Base-by-base conservation (phyloP, 352 stramenopile species). In the Aphanomyces euteiches region DNA sequence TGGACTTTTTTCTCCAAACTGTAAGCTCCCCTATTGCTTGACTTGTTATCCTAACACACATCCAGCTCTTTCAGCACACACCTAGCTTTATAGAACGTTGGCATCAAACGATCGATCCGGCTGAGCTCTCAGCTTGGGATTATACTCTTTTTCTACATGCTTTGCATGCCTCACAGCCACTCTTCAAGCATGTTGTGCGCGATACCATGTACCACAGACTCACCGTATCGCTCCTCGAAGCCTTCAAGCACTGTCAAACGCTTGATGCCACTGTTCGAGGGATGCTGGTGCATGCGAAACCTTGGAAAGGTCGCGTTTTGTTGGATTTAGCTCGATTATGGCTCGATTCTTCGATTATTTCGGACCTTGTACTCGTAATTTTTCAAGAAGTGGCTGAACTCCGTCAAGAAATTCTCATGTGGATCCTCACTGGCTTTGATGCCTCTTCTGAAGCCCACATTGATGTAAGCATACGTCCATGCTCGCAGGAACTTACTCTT, bases 291-390 rank as follows among this genome's bases (percentile, higher is more conserved):
- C 79, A 92, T 61, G 73, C 79, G n/a, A 80, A 79, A 0, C 76
- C 89, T 67, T 94, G 84, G 84, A 94, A 94, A 73, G 84, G 83
- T 4, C 64, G 88, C 41, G 59, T 94, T 38, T 73, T 94, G 56
- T 84, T 92, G 73, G 83, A 94, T 67, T 76, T 91, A 36, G 76
- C 81, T 40, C 76, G 83, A n/a, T 82, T 75, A 43, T 94, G 84
- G 84, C 77, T 84, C 50, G 74, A 50, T 50, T 12, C 47, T 56
- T 47, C 8, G 28, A 17, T 57, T 28, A 28, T 28, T 28, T 28
- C 28, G 28, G 28, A 2, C 28, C 28, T 28, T 28, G 28, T 28
- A 40, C n/a, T 34, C 19, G 50, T 21, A 17, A 58, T 58, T 1
- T 67, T 28, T 10, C 15, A 36, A 8, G 19, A 89, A 80, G 72